Evolutionary conservation across 495 filamentous ascomycete species (phyloP).

Genomic region (Podospora tetraspora): DNA sequence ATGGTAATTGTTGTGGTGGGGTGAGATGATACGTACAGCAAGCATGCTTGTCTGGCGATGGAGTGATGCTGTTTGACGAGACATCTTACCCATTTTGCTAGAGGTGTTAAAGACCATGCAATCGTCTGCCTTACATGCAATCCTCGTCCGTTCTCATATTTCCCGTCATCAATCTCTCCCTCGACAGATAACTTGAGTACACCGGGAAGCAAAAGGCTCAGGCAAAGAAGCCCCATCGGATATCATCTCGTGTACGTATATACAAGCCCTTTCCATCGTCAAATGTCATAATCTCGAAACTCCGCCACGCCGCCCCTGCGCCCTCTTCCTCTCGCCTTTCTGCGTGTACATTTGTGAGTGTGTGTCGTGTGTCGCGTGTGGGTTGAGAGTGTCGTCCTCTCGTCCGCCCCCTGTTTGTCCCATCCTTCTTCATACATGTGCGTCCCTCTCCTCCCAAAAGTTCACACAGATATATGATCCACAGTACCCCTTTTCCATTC

Average conservation of each 20-base stretch:
- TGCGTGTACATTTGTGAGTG: background rate
- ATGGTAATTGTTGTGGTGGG: no score
- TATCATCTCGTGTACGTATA: background rate
- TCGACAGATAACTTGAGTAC: background rate
- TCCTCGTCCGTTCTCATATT: background rate
- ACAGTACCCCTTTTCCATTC: background rate
- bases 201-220: background rate
- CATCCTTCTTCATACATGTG: background rate
- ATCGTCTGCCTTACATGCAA: no score
- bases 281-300: background rate
- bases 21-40: no score
- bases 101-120: no score
- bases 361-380: background rate
- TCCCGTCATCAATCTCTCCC: no score
- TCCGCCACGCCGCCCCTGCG: background rate
- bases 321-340: background rate
- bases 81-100: no score
- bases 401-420: no score
- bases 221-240: background rate
- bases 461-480: background rate
- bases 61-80: no score
- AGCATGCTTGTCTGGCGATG: no score
- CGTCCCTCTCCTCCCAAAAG: background rate
- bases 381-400: background rate
- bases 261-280: background rate